Base-by-base conservation (phyloP, 768 basidiomycete species). In the Hypholoma sublateritium region DNA sequence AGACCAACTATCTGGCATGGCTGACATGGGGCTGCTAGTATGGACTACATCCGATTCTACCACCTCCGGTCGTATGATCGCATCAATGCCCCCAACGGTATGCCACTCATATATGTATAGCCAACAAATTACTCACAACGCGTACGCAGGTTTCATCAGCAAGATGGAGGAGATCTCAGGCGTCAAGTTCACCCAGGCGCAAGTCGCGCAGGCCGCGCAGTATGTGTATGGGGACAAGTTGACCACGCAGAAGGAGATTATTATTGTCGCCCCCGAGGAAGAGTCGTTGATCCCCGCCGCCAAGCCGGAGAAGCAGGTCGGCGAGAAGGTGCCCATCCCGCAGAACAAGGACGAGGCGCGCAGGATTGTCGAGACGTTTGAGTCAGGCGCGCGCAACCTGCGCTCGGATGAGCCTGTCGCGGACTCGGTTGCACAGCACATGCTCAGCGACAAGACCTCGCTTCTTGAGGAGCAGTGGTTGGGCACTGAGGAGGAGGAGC, bases 51-150 rank as follows among this genome's bases (percentile, higher is more conserved):
- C 63, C 82, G 87, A 11, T 93, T 97, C 80, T 98, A 91, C 75
- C 94, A 98, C 72, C 79, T 99, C 22, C 83, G 97, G 28, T 77
- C 88, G 1, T 99, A 95, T 68, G 95, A 98, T 67, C 80, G 95
- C 22, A 91, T 95, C 66, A 95, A 94, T 65, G 87, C 88, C 0
- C 89, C 91, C 1, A 69, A 75, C 59, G 72, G 87, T 86, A 58
- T 65, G 11, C 21, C n/a, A 19, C 12, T 13, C 42, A 28, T 13
- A 13, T 21, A 12, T 21, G 24, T 41, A 43, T 22, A 14, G 55
- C 14, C 36, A 9, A 39, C 32, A 36, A 9, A 50, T 61, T 45
- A 44, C 48, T 35, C 21, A 34, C 6, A 21, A 3, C 45, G 65
- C 69, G 55, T 19, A 68, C 67, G 34, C 39, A 69, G 67, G 66